Evolutionary conservation across 768 basidiomycete genomes (phyloP).

Genomic region (Rhizopogon vulgaris): DNA sequence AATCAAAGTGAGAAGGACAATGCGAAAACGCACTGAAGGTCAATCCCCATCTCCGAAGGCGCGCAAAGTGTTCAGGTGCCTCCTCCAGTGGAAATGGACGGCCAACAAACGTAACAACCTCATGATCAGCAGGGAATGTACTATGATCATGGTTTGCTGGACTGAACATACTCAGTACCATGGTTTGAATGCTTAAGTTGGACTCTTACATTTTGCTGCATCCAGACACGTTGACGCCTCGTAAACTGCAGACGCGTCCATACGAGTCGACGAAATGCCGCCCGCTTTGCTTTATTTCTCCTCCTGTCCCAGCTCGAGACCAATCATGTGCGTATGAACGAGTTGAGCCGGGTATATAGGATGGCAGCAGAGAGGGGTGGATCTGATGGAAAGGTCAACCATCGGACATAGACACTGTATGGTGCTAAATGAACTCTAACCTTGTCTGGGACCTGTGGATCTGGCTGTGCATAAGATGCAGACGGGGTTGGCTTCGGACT

Average conservation of each 20-base stretch:
- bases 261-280: constrained; percentile 78
- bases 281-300: constrained; percentile 53
- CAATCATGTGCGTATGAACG: constrained; percentile 69
- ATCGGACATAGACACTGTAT: background rate
- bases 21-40: constrained; percentile 59
- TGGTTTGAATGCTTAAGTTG: background rate
- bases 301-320: constrained; percentile 52
- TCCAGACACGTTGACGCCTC: constrained; percentile 86
- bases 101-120: constrained; percentile 77
- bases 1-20: background rate
- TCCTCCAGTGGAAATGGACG: constrained; percentile 89
- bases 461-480: background rate
- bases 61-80: constrained; percentile 76
- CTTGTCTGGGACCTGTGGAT: background rate
- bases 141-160: constrained; percentile 64
- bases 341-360: constrained; percentile 42
- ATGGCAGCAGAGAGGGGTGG: constrained; percentile 43
- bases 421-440: background rate
- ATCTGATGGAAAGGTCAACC: constrained; percentile 7
- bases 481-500: constrained; percentile 5
- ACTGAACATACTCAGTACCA: constrained; percentile 28
- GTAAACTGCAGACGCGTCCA: constrained; percentile 72
- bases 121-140: constrained; percentile 59
- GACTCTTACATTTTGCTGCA: constrained; percentile 69
- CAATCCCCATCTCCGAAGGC: constrained; percentile 82